phyloP scores from a whole-genome alignment of 2,329 filamentous ascomycete genomes.

The Sarocladiaceae sp. region DNA sequence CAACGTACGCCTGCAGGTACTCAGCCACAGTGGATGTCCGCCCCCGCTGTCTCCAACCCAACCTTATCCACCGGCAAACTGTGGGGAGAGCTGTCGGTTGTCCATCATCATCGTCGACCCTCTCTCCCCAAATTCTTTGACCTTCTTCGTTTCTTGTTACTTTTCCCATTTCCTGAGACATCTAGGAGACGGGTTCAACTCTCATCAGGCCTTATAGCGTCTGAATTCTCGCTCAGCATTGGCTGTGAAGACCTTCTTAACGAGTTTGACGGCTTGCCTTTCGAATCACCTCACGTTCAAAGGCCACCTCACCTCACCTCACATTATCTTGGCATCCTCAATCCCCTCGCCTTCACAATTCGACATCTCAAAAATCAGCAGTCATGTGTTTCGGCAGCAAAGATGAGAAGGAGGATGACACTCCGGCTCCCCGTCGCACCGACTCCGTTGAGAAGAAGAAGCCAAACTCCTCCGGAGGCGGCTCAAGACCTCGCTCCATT shows the following conservation, averaged over 20 bases:
- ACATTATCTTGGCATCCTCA: background rate
- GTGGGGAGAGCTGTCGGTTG: background rate
- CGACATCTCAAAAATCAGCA: background rate
- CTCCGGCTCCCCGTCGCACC: constrained; percentile 32
- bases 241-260: background rate
- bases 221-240: too few relatives aligned
- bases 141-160: background rate
- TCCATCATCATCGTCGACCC: background rate
- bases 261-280: too few relatives aligned
- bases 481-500: constrained; percentile 3
- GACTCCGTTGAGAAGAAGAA: constrained; percentile 21
- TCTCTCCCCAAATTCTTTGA: background rate
- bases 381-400: constrained; percentile 48
- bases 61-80: background rate
- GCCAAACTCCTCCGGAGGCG: background rate
- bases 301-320: background rate
- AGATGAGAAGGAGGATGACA: constrained; percentile 30
- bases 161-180: background rate
- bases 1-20: background rate
- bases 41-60: background rate
- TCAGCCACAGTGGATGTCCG: background rate
- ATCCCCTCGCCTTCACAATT: background rate
- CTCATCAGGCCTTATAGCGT: background rate
- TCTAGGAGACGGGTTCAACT: background rate
- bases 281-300: background rate